Evolutionary conservation across 2,329 filamentous ascomycete genomes (phyloP), one percentile per base, ranked within the genome.

Genomic region (Zopfia rhizophila): DNA sequence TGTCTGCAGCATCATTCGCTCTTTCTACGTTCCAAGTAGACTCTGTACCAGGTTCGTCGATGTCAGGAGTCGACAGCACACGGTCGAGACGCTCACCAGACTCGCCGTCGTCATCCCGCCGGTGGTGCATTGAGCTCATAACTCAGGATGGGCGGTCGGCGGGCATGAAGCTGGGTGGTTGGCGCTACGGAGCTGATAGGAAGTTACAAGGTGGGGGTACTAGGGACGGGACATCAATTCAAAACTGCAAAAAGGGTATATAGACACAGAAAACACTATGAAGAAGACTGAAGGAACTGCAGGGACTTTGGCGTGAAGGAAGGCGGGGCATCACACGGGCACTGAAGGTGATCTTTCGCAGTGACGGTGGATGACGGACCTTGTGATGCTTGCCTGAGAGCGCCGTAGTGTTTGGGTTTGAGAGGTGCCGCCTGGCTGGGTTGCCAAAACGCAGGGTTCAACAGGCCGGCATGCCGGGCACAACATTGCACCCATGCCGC

Each of bases 81-180:
- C 55, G 54, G 27, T 50, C 35, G 29, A 45, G 39, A 42, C 43
- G 36, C 8, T 45, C 31, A 31, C 21, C 31, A 44, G 31, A 36
- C 10, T 51, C 59, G 46, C 50, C 52, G 30, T 48, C 51, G 22
- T 55, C 46, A 19, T 46, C 28, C 28, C 53, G 33, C 30, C 54
- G 43, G 46, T 56, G 45, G 41, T 50, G 47, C 23, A 44, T 33
- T 7, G 35, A n/a, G n/a, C n/a, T n/a, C n/a, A n/a, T n/a, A n/a
- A n/a, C n/a, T n/a, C n/a, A n/a, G n/a, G n/a, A n/a, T n/a, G n/a
- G n/a, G n/a, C n/a, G n/a, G n/a, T n/a, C n/a, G n/a, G n/a, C n/a
- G n/a, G n/a, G n/a, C n/a, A n/a, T n/a, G n/a, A n/a, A n/a, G n/a
- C n/a, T n/a, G n/a, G n/a, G n/a, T n/a, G n/a, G n/a, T n/a, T n/a